phyloP scores from a whole-genome alignment of 2,329 filamentous ascomycete genomes.

The Diaporthe vexans region DNA sequence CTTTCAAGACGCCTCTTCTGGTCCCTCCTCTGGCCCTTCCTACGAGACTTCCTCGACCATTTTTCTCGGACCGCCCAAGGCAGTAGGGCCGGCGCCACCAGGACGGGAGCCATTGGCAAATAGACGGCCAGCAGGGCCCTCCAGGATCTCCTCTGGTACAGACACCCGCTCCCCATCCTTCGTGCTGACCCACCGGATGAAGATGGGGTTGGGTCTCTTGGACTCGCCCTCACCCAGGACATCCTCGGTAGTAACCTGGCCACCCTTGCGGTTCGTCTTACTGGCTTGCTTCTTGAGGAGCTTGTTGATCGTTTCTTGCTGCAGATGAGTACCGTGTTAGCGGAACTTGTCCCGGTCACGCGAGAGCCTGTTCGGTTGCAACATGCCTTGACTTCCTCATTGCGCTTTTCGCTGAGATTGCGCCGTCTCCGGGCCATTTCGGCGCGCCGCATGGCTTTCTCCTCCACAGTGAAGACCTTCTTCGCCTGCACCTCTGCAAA shows the following conservation, averaged over 20 bases:
- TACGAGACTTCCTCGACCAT: slow-evolving; percentile 69
- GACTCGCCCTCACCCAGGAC: slow-evolving; percentile 56
- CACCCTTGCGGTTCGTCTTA: slow-evolving; percentile 74
- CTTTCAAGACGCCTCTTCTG: background rate
- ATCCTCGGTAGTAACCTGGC: slow-evolving; percentile 60
- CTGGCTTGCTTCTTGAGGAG: slow-evolving; percentile 88
- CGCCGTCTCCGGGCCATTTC: slow-evolving; percentile 74
- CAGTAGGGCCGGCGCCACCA: slow-evolving; percentile 41
- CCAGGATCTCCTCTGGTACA: slow-evolving; percentile 78
- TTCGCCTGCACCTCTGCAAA: slow-evolving; percentile 73
- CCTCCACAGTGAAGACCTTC: slow-evolving; percentile 73
- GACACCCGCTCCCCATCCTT: slow-evolving; percentile 73
- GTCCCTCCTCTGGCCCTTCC: background rate
- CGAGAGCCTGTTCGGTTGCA: background rate
- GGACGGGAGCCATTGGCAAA: slow-evolving; percentile 57
- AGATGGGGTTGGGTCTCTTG: slow-evolving; percentile 69
- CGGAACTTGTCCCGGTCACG: background rate
- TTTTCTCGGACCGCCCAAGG: slow-evolving; percentile 55
- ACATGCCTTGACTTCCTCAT: slow-evolving; percentile 73
- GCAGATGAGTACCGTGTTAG: background rate
- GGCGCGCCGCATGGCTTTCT: slow-evolving; percentile 72
- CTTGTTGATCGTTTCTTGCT: slow-evolving; percentile 85
- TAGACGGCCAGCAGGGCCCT: slow-evolving; percentile 71
- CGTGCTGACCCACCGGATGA: slow-evolving; percentile 79
- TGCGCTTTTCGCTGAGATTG: slow-evolving; percentile 75